These are phyloP conservation scores for Hyaloscypha finlandica DNA, from an alignment of 495 filamentous ascomycete genomes.

Conservation along the genomic window DNA sequence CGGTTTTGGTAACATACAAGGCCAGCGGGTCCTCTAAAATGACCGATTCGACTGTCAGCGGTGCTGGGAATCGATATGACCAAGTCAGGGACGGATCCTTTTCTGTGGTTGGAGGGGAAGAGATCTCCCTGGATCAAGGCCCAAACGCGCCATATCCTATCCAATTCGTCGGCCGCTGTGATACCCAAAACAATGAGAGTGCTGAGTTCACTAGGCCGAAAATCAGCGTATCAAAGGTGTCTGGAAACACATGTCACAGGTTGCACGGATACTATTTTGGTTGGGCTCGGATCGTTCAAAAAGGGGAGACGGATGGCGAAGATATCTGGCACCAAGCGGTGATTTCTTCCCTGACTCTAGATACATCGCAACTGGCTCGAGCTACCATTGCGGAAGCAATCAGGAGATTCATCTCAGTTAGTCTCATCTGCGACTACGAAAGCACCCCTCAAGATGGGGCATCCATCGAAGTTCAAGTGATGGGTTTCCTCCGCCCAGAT, in stretches of 20 bases:
- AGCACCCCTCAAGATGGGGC: conserved; percentile 37
- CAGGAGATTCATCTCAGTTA: conserved; percentile 42
- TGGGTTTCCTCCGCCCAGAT: conserved; percentile 53
- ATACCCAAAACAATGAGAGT: conserved; percentile 36
- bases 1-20: conserved; percentile 44
- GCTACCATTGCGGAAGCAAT: conserved; percentile 37
- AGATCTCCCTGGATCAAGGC: conserved; percentile 46
- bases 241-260: conserved; percentile 48
- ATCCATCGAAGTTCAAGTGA: conserved; percentile 51
- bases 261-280: conserved; percentile 64
- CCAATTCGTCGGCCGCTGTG: conserved; percentile 48
- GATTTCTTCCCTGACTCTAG: conserved; percentile 50
- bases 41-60: conserved; percentile 35
- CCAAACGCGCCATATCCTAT: conserved; percentile 61
- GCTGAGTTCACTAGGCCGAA: neutral
- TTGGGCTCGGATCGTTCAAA: conserved; percentile 49
- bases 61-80: conserved; percentile 29
- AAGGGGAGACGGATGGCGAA: conserved; percentile 25
- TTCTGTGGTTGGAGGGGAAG: conserved; percentile 23
- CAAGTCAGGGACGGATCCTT: conserved; percentile 25
- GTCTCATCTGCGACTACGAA: conserved; percentile 52
- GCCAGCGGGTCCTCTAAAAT: conserved; percentile 40
- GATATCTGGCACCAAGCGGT: conserved; percentile 54
- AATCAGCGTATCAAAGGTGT: neutral
- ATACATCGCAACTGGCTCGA: conserved; percentile 35